Base-by-base conservation (phyloP, 164 flowering plant species). In the Protea cynaroides region DNA sequence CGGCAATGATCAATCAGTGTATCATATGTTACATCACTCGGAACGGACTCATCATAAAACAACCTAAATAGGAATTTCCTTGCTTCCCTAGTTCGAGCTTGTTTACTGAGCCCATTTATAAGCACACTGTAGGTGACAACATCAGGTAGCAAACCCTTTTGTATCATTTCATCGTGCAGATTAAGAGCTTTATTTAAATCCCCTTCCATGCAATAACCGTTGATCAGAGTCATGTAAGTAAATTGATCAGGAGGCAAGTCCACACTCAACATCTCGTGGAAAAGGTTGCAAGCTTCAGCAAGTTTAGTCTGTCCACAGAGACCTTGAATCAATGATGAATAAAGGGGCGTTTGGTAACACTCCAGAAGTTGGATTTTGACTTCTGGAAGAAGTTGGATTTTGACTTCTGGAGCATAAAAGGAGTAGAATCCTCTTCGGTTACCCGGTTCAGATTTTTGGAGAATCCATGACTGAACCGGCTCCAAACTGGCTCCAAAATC, bases 71-170 rank as follows among this genome's bases (percentile, higher is more conserved):
- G 75, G 71, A 88, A 82, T 67, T 70, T 74, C 69, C 82, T 88
- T 43, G 97, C 98, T 72, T 90, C 96, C 72, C 69, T 87, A 22
- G 86, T 83, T 21, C 89, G 82, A 61, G 85, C 88, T 72, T 83
- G 86, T 66, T 84, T 88, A 52, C 74, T 83, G 9, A 93, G 79
- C 59, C 96, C 98, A 65, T 88, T 86, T 34, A 93, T 81, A 50
- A 93, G 84, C 71, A 88, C 96, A 65, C 80, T 86, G 70, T 93
- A 93, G 37, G 96, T 90, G 58, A 88, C 89, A 56, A 79, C 85
- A 75, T 87, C 97, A 21, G 98, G 97, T 37, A 83, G 81, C 22
- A 88, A 75, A 10, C 88, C 89, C 68, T 80, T 86, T 14, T 67
- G 71, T 12, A 88, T 69, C 97, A 93, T 90, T 70, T 90, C 92